Evolutionary conservation across 805 yeast genomes (phyloP).

Genomic region (Pichia manshurica): DNA sequence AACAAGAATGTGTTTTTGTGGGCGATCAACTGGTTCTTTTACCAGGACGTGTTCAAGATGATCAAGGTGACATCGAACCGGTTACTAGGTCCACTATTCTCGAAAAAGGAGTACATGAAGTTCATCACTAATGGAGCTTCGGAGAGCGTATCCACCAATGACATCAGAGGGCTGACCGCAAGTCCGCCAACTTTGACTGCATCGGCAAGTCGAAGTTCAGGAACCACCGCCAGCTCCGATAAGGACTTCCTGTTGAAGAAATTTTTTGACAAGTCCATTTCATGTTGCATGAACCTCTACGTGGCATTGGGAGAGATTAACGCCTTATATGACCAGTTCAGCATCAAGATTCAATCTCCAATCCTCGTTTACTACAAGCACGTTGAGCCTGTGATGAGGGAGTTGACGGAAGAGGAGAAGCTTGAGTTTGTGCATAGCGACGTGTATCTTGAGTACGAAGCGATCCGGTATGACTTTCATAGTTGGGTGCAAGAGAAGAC

Average conservation of each 20-base stretch:
- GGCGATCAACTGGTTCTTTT: conserved; percentile 21
- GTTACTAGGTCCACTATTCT: conserved; percentile 21
- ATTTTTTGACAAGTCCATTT: conserved; percentile 14
- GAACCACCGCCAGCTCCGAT: too few relatives aligned
- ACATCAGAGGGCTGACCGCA: too few relatives aligned
- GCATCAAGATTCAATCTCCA: conserved; percentile 6
- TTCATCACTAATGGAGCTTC: conserved; percentile 1
- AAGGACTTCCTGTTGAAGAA: too few relatives aligned
- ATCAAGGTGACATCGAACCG: conserved; percentile 18
- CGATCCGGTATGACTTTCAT: conserved; percentile 19
- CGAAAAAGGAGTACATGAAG: conserved; percentile 18
- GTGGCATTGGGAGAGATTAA: conserved; percentile 19
- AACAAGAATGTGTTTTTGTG: conserved; percentile 14
- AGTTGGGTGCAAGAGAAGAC: conserved; percentile 23
- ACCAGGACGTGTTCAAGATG: conserved; percentile 22
- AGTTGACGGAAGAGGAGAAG: conserved; percentile 9
- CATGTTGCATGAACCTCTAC: conserved; percentile 19
- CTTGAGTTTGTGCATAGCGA: conserved; percentile 12
- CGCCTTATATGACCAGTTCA: conserved; percentile 14
- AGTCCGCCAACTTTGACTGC: too few relatives aligned
- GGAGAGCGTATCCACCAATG: too few relatives aligned
- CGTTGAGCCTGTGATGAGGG: conserved; percentile 7
- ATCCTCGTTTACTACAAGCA: conserved; percentile 5
- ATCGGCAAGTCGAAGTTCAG: too few relatives aligned
- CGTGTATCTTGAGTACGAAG: conserved; percentile 17